phyloP scores from a whole-genome alignment of 2,329 filamentous ascomycete genomes.

The Cladophialophora exuberans region DNA sequence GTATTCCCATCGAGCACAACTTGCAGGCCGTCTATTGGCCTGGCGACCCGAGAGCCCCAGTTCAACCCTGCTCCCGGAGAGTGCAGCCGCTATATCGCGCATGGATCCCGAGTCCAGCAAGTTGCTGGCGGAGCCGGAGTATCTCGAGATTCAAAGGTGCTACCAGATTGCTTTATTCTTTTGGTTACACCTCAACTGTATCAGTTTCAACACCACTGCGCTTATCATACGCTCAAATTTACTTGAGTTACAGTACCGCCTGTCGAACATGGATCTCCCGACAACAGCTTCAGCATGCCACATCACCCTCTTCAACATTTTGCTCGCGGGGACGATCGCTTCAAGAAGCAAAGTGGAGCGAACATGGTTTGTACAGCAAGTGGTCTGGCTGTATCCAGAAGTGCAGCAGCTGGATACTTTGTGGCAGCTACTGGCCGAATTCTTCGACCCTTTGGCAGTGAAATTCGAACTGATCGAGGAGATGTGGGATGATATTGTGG shows the following conservation, averaged over 20 bases:
- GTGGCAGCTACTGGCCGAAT: constrained; percentile 19
- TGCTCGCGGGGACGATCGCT: constrained; percentile 18
- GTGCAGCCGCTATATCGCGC: constrained; percentile 13
- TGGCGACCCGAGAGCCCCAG: constrained; percentile 25
- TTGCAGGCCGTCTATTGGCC: constrained; percentile 16
- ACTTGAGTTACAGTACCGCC: constrained; percentile 17
- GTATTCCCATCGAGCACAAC: constrained; percentile 18
- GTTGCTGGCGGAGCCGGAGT: constrained; percentile 2
- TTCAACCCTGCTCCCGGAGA: constrained; percentile 7
- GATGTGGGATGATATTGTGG: constrained; percentile 18
- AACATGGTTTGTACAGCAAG: constrained; percentile 22
- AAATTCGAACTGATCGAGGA: constrained; percentile 18
- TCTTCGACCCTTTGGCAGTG: constrained; percentile 22
- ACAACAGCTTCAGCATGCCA: constrained; percentile 4
- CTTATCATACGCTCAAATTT: constrained; percentile 20
- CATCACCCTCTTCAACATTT: constrained; percentile 23
- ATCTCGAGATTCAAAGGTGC: constrained; percentile 20
- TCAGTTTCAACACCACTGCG: constrained; percentile 27
- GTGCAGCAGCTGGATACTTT: constrained; percentile 21
- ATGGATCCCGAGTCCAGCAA: constrained; percentile 17
- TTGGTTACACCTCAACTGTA: constrained; percentile 19
- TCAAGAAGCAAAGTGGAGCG: constrained; percentile 9
- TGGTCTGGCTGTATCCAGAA: constrained; percentile 14
- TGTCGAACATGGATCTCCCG: constrained; percentile 20
- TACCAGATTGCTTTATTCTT: constrained; percentile 30